A percentile compares a stretch with the other conserved stretches of the same genome.
These are phyloP conservation scores for Nemania diffusa DNA, from an alignment of 2,329 filamentous ascomycete species.

Conservation along the genomic window DNA sequence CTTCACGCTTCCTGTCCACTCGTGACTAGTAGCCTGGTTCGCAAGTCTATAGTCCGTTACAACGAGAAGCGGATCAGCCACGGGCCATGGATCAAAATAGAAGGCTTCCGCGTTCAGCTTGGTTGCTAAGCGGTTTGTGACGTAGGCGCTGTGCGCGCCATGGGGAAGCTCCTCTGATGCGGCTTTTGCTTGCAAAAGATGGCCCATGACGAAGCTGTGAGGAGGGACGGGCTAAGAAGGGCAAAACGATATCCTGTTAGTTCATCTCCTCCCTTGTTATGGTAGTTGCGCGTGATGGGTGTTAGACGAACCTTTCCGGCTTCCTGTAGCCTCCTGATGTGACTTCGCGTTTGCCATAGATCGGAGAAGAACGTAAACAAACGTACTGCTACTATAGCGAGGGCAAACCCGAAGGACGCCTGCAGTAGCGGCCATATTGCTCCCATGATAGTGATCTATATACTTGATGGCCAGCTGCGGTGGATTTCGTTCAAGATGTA, in stretches of 20 bases:
- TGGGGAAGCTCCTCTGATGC: slow-evolving; percentile 44
- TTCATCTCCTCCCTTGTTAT: neutral
- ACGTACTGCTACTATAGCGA: slow-evolving; percentile 32
- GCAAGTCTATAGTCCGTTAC: slow-evolving; percentile 47
- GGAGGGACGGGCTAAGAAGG: slow-evolving; percentile 44
- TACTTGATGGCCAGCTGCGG: neutral
- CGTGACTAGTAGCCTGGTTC: slow-evolving; percentile 46
- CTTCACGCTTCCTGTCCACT: slow-evolving; percentile 44
- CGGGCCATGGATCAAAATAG: slow-evolving; percentile 48
- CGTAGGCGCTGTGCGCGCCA: slow-evolving; percentile 44
- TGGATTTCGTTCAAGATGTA: neutral
- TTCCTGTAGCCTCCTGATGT: slow-evolving; percentile 39
- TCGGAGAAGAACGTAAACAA: slow-evolving; percentile 36
- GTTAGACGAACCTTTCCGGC: slow-evolving; percentile 41
- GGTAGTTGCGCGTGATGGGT: neutral
- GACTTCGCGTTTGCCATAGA: slow-evolving; percentile 37
- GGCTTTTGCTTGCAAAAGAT: slow-evolving; percentile 48
- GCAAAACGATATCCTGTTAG: slow-evolving; percentile 6
- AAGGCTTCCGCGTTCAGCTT: slow-evolving; percentile 44
- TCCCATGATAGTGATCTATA: slow-evolving; percentile 30
- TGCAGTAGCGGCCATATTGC: slow-evolving; percentile 34
- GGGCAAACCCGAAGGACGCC: slow-evolving; percentile 39
- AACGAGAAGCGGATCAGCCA: slow-evolving; percentile 44
- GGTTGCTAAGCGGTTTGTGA: slow-evolving; percentile 39
- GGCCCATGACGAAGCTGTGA: slow-evolving; percentile 46